Percentiles rank a stretch among this genome's conserved stretches.
phyloP scores from a whole-genome alignment of 2,329 filamentous ascomycete genomes.

The Sporothrix dimorphospora region DNA sequence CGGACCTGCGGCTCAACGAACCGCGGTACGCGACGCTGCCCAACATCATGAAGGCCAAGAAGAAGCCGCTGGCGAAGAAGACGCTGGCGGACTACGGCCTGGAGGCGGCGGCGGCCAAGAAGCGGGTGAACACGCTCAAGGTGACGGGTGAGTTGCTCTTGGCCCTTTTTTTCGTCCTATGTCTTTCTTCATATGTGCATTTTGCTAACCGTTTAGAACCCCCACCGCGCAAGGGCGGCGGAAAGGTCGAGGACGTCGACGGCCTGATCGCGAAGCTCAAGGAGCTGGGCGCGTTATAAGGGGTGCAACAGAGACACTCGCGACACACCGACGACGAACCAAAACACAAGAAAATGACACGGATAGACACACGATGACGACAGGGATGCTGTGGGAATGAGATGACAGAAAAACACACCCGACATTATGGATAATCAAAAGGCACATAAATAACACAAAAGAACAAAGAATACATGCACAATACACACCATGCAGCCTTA shows the following conservation, averaged over 20 bases:
- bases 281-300: slow-evolving; percentile 86
- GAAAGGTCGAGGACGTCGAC: slow-evolving; percentile 96
- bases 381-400: neutral
- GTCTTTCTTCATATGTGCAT: neutral
- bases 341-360: neutral
- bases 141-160: slow-evolving; percentile 71
- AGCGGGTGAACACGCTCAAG: slow-evolving; percentile 85
- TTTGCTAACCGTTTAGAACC: slow-evolving; percentile 64
- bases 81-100: slow-evolving; percentile 80
- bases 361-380: slow-evolving; percentile 7
- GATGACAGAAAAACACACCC: neutral
- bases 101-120: slow-evolving; percentile 70
- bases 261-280: slow-evolving; percentile 93
- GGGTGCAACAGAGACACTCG: neutral
- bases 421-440: neutral
- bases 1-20: slow-evolving; percentile 91
- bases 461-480: neutral
- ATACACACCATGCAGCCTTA: neutral
- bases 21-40: slow-evolving; percentile 92
- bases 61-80: slow-evolving; percentile 97
- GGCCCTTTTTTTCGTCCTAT: neutral
- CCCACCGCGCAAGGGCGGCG: slow-evolving; percentile 82
- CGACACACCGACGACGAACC: neutral
- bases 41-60: slow-evolving; percentile 99
- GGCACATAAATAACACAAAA: neutral